Percentiles rank a stretch among this genome's conserved stretches.
Conservation (phyloP, 2,329 filamentous ascomycete genomes). For the Massarina eburnea region DNA sequence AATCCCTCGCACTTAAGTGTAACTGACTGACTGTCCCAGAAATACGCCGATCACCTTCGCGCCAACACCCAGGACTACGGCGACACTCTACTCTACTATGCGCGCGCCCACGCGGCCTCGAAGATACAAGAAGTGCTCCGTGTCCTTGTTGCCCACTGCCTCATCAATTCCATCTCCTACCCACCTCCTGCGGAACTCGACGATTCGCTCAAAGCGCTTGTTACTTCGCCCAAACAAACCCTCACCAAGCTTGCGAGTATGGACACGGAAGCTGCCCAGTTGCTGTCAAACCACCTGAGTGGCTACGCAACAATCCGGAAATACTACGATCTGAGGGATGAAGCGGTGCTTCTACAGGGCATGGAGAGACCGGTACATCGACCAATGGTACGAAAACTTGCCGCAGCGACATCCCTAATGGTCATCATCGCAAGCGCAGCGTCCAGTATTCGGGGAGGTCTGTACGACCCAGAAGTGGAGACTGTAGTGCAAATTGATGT, state of each 20-base stretch:
- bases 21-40: slow-evolving; percentile 55
- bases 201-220: slow-evolving; percentile 66
- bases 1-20: not conserved
- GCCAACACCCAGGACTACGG: slow-evolving; percentile 77
- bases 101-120: slow-evolving; percentile 73
- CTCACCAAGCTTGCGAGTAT: slow-evolving; percentile 71
- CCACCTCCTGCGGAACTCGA: slow-evolving; percentile 74
- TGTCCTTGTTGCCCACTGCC: slow-evolving; percentile 81
- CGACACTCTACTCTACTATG: slow-evolving; percentile 86
- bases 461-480: slow-evolving; percentile 79
- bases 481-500: slow-evolving; percentile 88
- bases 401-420: slow-evolving; percentile 72
- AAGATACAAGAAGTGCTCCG: slow-evolving; percentile 87
- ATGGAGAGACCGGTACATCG: slow-evolving; percentile 46
- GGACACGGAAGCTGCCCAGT: slow-evolving; percentile 78
- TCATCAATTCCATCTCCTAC: slow-evolving; percentile 81
- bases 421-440: slow-evolving; percentile 85
- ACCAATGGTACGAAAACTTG: slow-evolving; percentile 64
- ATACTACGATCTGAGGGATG: slow-evolving; percentile 88
- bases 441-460: slow-evolving; percentile 86
- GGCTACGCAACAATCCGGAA: slow-evolving; percentile 89
- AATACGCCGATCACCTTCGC: slow-evolving; percentile 78
- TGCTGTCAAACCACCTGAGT: slow-evolving; percentile 82
- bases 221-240: slow-evolving; percentile 70
- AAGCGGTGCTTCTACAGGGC: slow-evolving; percentile 49